phyloP scores from a whole-genome alignment of 2,329 filamentous ascomycete genomes.

The Neofusicoccum kwambonambiense region DNA sequence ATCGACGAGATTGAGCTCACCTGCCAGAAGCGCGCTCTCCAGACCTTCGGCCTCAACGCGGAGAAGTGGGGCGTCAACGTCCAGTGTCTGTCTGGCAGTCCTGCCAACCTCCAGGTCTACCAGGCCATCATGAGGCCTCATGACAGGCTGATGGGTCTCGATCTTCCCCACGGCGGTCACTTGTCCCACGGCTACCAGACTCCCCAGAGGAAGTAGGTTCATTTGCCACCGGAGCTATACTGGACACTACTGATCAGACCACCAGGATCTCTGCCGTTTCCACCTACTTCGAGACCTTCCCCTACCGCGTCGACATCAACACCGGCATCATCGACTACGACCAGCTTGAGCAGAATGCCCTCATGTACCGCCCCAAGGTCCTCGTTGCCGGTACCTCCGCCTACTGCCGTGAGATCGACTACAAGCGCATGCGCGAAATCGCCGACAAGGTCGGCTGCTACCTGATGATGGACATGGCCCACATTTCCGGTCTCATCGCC shows the following conservation, averaged over 20 bases:
- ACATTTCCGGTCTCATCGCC: conserved; percentile 91
- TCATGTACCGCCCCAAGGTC: conserved; percentile 90
- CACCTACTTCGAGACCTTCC: conserved; percentile 98
- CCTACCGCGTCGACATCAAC: conserved; percentile 85
- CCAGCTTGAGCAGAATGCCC: conserved; percentile 80
- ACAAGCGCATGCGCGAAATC: conserved; percentile 85
- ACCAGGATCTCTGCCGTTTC: conserved; percentile 86
- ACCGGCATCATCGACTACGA: conserved; percentile 96
- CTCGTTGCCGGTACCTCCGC: conserved; percentile 93
- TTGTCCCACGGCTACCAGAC: conserved; percentile 98
- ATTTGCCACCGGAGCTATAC: background rate
- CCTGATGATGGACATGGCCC: conserved; percentile 92
- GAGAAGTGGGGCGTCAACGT: conserved; percentile 97
- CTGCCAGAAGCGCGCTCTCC: conserved; percentile 85
- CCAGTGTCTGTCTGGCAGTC: conserved; percentile 79
- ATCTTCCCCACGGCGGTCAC: conserved; percentile 91
- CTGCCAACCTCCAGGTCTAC: conserved; percentile 97
- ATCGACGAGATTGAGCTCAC: conserved; percentile 88
- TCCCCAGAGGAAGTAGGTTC: conserved; percentile 76
- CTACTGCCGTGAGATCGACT: conserved; percentile 95
- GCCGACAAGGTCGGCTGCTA: conserved; percentile 91
- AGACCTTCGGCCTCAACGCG: conserved; percentile 79
- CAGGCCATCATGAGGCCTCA: conserved; percentile 95
- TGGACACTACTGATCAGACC: background rate
- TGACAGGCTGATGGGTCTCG: conserved; percentile 94